Conservation (phyloP, 805 yeast species). For the Cyberlindnera misumaiensis region DNA sequence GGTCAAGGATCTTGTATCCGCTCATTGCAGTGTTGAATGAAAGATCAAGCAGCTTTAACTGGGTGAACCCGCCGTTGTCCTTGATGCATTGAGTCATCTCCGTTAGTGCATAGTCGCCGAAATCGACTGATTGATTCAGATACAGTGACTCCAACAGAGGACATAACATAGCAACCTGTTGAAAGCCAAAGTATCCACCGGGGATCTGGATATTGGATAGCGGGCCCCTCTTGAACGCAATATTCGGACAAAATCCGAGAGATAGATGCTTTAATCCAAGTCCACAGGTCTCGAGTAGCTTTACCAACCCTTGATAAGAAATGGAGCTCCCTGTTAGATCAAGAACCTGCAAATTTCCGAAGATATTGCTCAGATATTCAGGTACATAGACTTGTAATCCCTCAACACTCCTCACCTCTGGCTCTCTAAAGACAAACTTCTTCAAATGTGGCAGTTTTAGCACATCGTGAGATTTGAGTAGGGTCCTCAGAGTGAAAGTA, state of each 20-base stretch:
- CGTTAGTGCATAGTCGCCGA: constrained; percentile 17
- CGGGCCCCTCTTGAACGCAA: constrained; percentile 14
- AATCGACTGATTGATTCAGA: constrained; percentile 19
- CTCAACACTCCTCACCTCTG: constrained; percentile 12
- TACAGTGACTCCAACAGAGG: constrained; percentile 14
- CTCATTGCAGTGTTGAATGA: constrained; percentile 18
- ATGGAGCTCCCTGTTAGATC: constrained; percentile 22
- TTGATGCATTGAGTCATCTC: constrained; percentile 11
- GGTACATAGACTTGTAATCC: constrained; percentile 10
- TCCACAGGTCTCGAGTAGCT: constrained; percentile 13
- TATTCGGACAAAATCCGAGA: constrained; percentile 19
- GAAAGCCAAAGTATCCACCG: constrained; percentile 16
- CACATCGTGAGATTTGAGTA: constrained; percentile 14
- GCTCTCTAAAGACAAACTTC: constrained; percentile 17
- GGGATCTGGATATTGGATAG: constrained; percentile 6
- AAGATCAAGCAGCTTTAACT: constrained; percentile 15
- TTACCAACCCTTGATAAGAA: constrained; percentile 16
- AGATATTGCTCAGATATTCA: constrained; percentile 11
- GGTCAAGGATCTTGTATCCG: constrained; percentile 19
- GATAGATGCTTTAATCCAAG: constrained; percentile 8
- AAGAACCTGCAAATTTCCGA: constrained; percentile 9
- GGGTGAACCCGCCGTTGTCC: background rate
- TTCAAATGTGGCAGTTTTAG: constrained; percentile 8
- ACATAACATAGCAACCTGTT: constrained; percentile 12
- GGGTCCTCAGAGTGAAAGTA: constrained; percentile 12